Evolutionary conservation across 2,329 filamentous ascomycete genomes (phyloP), one percentile per base, ranked within the genome.

Genomic region (Volutella citrinella): DNA sequence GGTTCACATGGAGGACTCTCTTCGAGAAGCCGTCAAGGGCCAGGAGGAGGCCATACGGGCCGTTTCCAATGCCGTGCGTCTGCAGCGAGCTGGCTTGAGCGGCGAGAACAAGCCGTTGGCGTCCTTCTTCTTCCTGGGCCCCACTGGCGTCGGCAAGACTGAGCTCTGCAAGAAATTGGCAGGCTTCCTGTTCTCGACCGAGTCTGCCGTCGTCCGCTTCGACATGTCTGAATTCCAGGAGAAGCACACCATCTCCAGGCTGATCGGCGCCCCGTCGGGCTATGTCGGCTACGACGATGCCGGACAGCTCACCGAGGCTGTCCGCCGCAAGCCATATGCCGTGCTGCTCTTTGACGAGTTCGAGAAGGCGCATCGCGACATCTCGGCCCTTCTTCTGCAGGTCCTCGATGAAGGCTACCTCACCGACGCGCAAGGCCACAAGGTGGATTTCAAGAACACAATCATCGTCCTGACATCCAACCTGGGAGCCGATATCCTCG

Each of bases 221-320:
- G 93, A 97, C 62, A 97, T 97, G 93, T 87, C 82, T 51, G 93
- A 98, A 57, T 97, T 96, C 60, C 89, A 95, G 57, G 93, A 97
- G 59, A 95, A 95, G 62, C 91, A 97, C 57, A 97, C 93, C 5
- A 86, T 97, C 36, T 95, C 87, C 18, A 78, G 91, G 13, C 76
- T 97, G 19, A 96, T 97, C 47, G 93, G 93, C 27, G 85, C 86
- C 4, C 93, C 93, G 0, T 91, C 93, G 6, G 91, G 91, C 15
- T 97, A 97, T 55, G 86, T 97, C 17, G 93, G 93, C 9, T 97
- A 97, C 56, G 93, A 98, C 28, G 93, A 97, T 55, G 90, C 91
- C 5, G 93, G 93, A 1, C 93, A 97, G 63, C 74, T 98, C 10
- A 97, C 93, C 1, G 93, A 98, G 65, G 90, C 91, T 5, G 89